Evolutionary conservation across 2,329 filamentous ascomycete genomes (phyloP), one percentile per base, ranked within the genome.

Genomic region (Aspergillus luchuensis): DNA sequence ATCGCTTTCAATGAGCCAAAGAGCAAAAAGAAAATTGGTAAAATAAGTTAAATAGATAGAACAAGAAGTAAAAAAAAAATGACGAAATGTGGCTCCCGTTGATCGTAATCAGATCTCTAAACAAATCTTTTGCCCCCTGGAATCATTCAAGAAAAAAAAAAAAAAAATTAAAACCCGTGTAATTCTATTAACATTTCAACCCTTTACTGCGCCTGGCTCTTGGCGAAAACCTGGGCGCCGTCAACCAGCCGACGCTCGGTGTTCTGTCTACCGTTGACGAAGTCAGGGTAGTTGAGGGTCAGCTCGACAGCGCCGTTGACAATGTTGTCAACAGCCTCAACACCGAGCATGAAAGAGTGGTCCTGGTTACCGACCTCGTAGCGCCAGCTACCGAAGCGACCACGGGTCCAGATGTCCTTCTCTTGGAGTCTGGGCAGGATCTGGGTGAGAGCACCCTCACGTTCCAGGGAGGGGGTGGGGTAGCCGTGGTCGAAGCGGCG

Each of bases 281-380:
- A 96, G 81, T 97, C 92, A 62, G 93, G 93, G 84, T 97, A 95
- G 85, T 97, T 97, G 75, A 97, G 87, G 33, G 93, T 97, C 73
- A 97, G 82, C 84, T 97, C 93, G 49, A 93, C 90, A 39, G 91
- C 89, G 68, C 93, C 93, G 78, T 89, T 93, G 79, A 93, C 87
- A 74, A 97, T 91, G 81, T 91, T 87, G 81, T 97, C 93, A 41
- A 88, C 92, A 52, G 93, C 93, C 81, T 97, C 93, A 19, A 97
- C 93, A 75, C 93, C 93, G 64, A 97, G 84, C 93, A 97, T 97
- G 80, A 97, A 97, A 25, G 90, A 94, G 85, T 97, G 93, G 80
- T 97, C 93, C 85, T 97, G 92, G 86, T 97, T 97, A 74, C 92
- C 92, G 67, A 91, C 91, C 81, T 99, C 95, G 83, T 99, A 99